Evolutionary conservation across 306 rosid species (phyloP), one percentile per base, ranked within the genome.

Genomic region (Vicia sativa): DNA sequence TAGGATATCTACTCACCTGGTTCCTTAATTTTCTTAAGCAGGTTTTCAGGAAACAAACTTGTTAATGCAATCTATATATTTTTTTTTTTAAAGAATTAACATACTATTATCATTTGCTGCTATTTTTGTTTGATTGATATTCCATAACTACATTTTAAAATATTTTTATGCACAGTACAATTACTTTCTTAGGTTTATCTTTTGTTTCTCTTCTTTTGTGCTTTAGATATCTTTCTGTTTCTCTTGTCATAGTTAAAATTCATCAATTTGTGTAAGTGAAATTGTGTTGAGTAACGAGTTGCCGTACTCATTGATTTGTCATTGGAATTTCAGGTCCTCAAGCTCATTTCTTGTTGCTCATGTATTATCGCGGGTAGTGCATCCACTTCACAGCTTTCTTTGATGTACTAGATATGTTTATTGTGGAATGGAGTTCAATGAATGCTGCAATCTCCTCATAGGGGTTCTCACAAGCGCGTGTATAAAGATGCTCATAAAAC

Each of bases 371-470:
- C 54, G 3, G 9, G 25, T 6, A 7, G 54, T 48, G 54, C 53
- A 46, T 4, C 21, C 11, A 1, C 21, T 9, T 6, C 21, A 7
- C 11, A 0, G 21, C 11, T 31, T 60, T 59, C 75, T 71, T 71
- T 49, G 29, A 23, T 19, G 41, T 18, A 34, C 60, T 46, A 60
- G 49, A 34, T 10, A 12, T 34, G 60, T 19, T 60, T 38, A 2
- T 12, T 48, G 45, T 31, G 38, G 49, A 71, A 71, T 71, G 76
- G 39, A 50, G 53, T 29, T 61, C 43, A 25, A 43, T 62, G 19
- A 52, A 2, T 19, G 14, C 38, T 39, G 35, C 56, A 50, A 49
- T 48, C 37, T 62, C 11, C 21, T 61, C 14, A 0, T 39, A 1
- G 34, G 38, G 25, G 23, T 63, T 62, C 39, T 45, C 15, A 11